phyloP scores from a whole-genome alignment of 1,139 yeast genomes.

The Scheffersomyces quercinus region DNA sequence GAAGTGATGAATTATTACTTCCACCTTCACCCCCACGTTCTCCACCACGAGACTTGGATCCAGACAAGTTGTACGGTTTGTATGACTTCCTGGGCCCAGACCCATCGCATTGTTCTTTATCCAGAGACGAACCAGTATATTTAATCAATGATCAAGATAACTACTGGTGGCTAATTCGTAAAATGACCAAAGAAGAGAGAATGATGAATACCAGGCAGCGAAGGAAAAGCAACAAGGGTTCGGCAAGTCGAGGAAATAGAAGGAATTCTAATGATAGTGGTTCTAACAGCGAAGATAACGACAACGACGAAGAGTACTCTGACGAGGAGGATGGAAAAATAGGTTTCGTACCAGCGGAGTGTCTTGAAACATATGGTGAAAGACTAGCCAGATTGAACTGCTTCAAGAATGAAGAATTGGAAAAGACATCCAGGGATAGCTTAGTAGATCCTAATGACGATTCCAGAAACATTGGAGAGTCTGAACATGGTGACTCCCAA shows the following conservation, averaged over 20 bases:
- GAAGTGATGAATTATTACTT: conserved; percentile 27
- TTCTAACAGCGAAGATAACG: conserved; percentile 8
- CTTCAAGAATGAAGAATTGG: conserved; percentile 83
- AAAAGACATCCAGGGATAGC: conserved; percentile 31
- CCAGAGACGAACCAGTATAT: conserved; percentile 79
- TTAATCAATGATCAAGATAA: conserved; percentile 85
- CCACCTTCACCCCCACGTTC: conserved; percentile 73
- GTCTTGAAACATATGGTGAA: conserved; percentile 88
- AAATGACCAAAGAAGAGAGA: conserved; percentile 49
- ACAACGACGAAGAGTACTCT: conserved; percentile 10
- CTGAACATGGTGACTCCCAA: background rate
- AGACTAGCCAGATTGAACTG: conserved; percentile 89
- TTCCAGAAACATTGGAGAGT: background rate
- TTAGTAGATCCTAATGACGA: background rate
- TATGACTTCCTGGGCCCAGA: conserved; percentile 91
- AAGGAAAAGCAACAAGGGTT: conserved; percentile 1
- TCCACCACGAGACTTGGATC: conserved; percentile 83
- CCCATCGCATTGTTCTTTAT: conserved; percentile 83
- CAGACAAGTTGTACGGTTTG: conserved; percentile 80
- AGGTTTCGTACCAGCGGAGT: conserved; percentile 97
- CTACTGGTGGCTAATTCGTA: conserved; percentile 94
- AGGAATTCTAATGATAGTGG: conserved; percentile 3
- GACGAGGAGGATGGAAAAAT: conserved; percentile 62
- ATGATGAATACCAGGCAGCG: conserved; percentile 10
- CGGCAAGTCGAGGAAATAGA: too few relatives aligned